Base-by-base conservation (phyloP, 2,329 filamentous ascomycete genomes). In the Xylaria sp. region DNA sequence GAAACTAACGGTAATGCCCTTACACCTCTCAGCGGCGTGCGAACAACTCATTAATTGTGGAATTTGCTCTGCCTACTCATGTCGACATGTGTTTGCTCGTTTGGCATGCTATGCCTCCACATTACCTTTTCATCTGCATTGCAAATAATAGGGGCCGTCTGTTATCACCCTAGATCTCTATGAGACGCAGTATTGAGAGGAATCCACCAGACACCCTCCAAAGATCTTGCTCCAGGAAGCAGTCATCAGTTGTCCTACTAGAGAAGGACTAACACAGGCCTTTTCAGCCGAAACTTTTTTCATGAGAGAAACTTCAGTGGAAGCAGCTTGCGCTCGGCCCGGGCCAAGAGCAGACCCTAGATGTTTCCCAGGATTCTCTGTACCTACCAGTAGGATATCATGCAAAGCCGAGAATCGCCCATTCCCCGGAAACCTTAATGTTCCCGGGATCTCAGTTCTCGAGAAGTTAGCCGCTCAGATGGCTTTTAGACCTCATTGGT, bases 401-500 rank as follows among this genome's bases (percentile, higher is more conserved):
- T 18, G 39, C 48, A 12, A 55, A 41, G 18, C 34, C 20, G 50
- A 39, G 63, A 25, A 39, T 39, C 13, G 20, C 31, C 34, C 51
- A 28, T 28, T 25, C 28, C 28, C 39, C 37, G 15, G 18, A 25
- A 66, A 63, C 48, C 54, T 54, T 63, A 18, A 50, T 58, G 31
- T 23, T 37, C 0, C 13, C 15, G 12, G 23, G 13, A 28, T 31
- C 44, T 39, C 8, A 63, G 9, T 34, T 46, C 28, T 62, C 54
- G 52, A 23, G 39, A 58, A 67, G 34, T 46, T 20, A 34, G 57
- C 51, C 41, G 23, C 20, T 23, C 3, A 50, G n/a, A 28, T 23
- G 25, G 46, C 46, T 34, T 41, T 37, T 13, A 13, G 23, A 44
- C 3, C 39, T 41, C 6, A 18, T 28, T 13, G 4, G 23, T 25